phyloP scores from a whole-genome alignment of 208 protist genomes.

The Leptomonas pyrrhocoris region DNA sequence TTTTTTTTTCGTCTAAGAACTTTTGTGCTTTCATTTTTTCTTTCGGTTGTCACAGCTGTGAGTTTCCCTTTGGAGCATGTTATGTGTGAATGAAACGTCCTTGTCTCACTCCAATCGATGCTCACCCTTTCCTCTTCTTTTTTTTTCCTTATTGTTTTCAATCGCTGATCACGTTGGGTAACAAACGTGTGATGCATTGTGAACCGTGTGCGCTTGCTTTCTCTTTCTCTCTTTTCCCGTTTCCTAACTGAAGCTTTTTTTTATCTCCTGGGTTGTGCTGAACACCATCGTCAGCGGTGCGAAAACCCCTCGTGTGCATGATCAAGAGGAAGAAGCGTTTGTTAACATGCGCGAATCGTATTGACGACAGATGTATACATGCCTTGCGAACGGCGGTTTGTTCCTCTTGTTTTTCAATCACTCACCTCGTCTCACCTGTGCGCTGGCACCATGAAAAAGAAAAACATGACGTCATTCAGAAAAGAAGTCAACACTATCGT shows the following conservation, averaged over 20 bases:
- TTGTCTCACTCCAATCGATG: neutral
- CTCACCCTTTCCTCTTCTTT: neutral
- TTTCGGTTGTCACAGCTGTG: no score
- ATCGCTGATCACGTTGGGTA: conserved; percentile 27
- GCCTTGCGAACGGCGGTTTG: neutral
- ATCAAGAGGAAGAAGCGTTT: neutral
- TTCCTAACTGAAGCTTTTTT: conserved; percentile 2
- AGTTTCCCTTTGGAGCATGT: no score
- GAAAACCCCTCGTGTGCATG: no score
- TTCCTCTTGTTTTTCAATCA: conserved; percentile 22
- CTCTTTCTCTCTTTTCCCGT: neutral
- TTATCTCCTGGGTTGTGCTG: conserved; percentile 7
- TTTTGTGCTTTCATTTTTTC: no score
- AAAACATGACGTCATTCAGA: neutral
- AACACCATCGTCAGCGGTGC: neutral
- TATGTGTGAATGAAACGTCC: no score
- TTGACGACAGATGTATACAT: neutral
- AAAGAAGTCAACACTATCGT: no score
- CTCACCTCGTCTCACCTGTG: conserved; percentile 9
- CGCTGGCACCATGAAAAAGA: neutral
- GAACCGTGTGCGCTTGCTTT: conserved; percentile 2
- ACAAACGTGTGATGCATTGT: conserved; percentile 23
- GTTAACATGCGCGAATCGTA: neutral
- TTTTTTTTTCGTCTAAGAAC: no score
- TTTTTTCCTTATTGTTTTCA: conserved; percentile 15